phyloP scores from a whole-genome alignment of 192 early-diverging fungal genomes.

The Umbelopsis ramanniana region DNA sequence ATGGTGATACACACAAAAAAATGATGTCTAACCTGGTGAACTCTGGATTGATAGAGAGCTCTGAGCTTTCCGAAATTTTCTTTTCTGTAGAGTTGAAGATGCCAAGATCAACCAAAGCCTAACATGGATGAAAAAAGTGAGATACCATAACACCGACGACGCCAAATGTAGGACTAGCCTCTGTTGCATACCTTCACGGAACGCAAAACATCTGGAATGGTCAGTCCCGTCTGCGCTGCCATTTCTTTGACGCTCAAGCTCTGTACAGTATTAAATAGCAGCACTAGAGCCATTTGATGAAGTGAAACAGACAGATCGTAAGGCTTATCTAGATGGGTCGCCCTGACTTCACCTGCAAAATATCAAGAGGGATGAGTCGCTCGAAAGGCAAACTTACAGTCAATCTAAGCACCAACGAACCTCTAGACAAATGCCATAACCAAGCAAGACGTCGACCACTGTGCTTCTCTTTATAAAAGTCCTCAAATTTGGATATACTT shows the following conservation, averaged over 20 bases:
- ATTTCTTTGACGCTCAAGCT: conserved; percentile 58
- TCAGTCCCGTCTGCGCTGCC: conserved; percentile 55
- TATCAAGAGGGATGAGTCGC: conserved; percentile 20
- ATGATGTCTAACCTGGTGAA: conserved; percentile 53
- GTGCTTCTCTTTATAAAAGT: conserved; percentile 72
- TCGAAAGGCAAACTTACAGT: background rate
- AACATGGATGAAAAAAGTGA: background rate
- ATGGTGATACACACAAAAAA: conserved; percentile 3
- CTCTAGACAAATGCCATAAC: conserved; percentile 81
- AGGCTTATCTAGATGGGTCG: conserved; percentile 70
- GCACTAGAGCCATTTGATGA: conserved; percentile 69
- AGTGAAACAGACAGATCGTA: conserved; percentile 81
- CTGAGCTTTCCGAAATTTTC: conserved; percentile 25
- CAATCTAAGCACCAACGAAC: conserved; percentile 42
- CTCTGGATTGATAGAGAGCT: conserved; percentile 46
- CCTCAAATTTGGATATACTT: conserved; percentile 68
- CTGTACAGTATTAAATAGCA: conserved; percentile 66
- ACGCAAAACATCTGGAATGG: conserved; percentile 55
- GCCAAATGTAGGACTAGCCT: too few species aligned
- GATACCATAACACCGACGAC: background rate
- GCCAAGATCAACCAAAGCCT: conserved; percentile 61
- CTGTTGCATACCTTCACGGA: conserved; percentile 65
- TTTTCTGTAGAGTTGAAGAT: conserved; percentile 38
- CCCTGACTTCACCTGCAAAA: conserved; percentile 63
- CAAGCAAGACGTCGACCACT: conserved; percentile 80